Evolutionary conservation across 306 rosid genomes (phyloP), one percentile per base, ranked within the genome.

Genomic region (Prosopis cineraria): DNA sequence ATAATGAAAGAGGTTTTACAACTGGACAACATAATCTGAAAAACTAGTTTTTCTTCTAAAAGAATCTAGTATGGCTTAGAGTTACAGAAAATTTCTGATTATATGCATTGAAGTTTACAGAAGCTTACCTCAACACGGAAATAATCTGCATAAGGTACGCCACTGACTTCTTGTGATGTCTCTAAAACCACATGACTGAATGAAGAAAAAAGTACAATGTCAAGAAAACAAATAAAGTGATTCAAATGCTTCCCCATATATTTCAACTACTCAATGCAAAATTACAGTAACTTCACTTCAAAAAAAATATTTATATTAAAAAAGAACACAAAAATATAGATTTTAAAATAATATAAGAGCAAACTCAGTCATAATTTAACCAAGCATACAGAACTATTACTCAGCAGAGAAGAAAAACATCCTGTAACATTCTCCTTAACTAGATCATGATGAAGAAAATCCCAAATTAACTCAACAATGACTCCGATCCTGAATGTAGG

Each of bases 111-210:
- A 31, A 66, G 55, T 65, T n/a, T 43, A 63, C 47, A 9, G 79
- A 73, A 77, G 63, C 27, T 77, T 90, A 95, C 99, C 99, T 93
- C 94, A 72, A 95, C 99, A 22, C 81, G 89, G 56, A 95, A 95
- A 83, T 93, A 95, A 85, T 95, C 99, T 78, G 88, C 79, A 64
- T 91, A 95, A 63, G 99, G 98, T 41, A 95, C 99, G 19, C 91
- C 97, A 48, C 83, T 90, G 83, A 95, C 84, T 85, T 93, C 98
- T 87, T 95, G 99, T 13, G 91, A 88, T 75, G 95, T 87, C 89
- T 95, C 93, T 22, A 95, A 78, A 84, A 95, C 90, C 96, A 95
- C 79, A 83, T 91, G 98, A 84, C 99, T 95, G 87, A 68, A 81
- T 30, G 72, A 84, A 81, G 55, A 17, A 73, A 78, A 68, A 72